phyloP scores from a whole-genome alignment of 2,329 filamentous ascomycete species.

The Hymenoscyphus fraxineus region DNA sequence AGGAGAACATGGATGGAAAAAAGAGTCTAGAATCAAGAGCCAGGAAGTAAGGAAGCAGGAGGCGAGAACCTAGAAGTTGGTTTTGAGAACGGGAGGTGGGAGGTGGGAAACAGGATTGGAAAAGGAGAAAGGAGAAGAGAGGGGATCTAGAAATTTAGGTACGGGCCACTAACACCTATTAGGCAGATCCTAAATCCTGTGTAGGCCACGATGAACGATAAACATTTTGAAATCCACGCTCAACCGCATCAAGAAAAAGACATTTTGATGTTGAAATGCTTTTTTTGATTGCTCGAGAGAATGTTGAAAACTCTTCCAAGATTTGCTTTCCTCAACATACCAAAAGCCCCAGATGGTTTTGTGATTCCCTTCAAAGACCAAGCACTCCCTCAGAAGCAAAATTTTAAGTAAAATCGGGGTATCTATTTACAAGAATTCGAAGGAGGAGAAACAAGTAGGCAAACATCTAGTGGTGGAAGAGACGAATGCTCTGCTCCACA shows the following conservation, averaged over 20 bases:
- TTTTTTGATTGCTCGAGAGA: background rate
- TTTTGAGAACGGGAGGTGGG: too few relatives aligned
- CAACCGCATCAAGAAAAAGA: too few relatives aligned
- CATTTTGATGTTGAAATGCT: too few relatives aligned
- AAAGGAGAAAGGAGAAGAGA: background rate
- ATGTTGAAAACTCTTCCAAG: background rate
- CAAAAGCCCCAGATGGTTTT: background rate
- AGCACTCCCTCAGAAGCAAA: background rate
- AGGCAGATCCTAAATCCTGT: too few relatives aligned
- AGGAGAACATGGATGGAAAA: background rate
- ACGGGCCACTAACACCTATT: too few relatives aligned
- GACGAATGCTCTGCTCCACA: constrained; percentile 86
- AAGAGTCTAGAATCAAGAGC: background rate
- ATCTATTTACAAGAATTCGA: background rate
- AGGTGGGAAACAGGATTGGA: background rate
- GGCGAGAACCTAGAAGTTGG: too few relatives aligned
- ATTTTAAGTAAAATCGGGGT: background rate
- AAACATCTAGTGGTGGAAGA: constrained; percentile 81
- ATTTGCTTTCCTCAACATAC: background rate
- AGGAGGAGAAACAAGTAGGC: background rate
- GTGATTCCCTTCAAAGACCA: background rate
- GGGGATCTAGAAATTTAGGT: background rate
- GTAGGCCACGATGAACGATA: too few relatives aligned
- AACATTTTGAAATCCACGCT: too few relatives aligned
- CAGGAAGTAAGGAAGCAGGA: background rate